Evolutionary conservation across 2,329 filamentous ascomycete species (phyloP).

Genomic region (Arachnopeziza araneosa): DNA sequence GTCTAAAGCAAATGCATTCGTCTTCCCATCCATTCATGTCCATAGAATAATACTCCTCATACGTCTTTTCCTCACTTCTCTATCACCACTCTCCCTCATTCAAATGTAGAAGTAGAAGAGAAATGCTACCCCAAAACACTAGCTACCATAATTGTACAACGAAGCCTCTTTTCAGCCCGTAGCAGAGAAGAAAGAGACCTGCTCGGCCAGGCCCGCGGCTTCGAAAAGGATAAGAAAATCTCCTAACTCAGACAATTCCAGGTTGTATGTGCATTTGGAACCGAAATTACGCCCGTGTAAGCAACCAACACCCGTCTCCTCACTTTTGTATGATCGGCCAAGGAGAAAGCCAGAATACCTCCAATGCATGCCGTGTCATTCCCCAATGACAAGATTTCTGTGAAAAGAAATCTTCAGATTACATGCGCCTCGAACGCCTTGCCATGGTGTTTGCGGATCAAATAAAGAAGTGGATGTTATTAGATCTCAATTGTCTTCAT

Average conservation of each 20-base stretch:
- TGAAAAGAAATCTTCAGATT: constrained; percentile 10
- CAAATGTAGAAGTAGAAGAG: neutral
- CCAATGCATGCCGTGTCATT: constrained; percentile 21
- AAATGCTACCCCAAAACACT: neutral
- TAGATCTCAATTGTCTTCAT: constrained; percentile 35
- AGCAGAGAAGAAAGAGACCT: constrained; percentile 3
- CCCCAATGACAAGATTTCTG: constrained; percentile 18
- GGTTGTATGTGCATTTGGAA: neutral
- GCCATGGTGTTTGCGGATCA: constrained; percentile 16
- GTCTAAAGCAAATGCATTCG: neutral
- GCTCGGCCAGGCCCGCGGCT: constrained; percentile 1
- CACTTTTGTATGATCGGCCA: neutral
- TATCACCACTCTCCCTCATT: neutral
- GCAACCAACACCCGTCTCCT: neutral
- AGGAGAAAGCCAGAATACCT: constrained; percentile 10
- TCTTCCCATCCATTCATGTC: constrained; percentile 1
- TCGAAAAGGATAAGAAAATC: neutral
- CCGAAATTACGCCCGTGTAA: constrained; percentile 5
- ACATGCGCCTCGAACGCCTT: constrained; percentile 25
- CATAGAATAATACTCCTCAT: neutral
- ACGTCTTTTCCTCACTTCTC: neutral
- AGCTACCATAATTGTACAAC: constrained; percentile 3
- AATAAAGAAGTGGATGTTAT: constrained; percentile 10
- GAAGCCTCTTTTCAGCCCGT: neutral
- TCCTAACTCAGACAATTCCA: neutral